phyloP scores from a whole-genome alignment of 2,329 filamentous ascomycete genomes.

The Paramyrothecium roridum region DNA sequence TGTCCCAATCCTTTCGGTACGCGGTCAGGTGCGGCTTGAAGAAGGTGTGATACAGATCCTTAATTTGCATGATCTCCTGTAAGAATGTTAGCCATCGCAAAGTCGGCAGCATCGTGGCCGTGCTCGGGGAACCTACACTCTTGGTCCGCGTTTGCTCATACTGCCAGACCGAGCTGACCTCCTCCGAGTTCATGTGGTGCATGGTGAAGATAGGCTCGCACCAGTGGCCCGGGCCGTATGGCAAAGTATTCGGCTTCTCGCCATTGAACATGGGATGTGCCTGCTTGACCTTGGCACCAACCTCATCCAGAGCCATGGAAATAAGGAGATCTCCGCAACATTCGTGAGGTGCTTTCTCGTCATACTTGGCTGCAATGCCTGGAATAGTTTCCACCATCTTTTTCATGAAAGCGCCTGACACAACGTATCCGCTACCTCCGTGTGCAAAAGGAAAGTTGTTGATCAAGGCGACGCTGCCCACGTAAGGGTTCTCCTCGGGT shows the following conservation, averaged over 20 bases:
- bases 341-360: slow-evolving; percentile 37
- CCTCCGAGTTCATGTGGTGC: slow-evolving; percentile 52
- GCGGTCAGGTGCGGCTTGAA: slow-evolving; percentile 40
- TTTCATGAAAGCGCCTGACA: slow-evolving; percentile 51
- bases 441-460: slow-evolving; percentile 48
- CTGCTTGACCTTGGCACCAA: slow-evolving; percentile 37
- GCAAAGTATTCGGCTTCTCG: slow-evolving; percentile 49
- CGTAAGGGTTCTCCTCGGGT: slow-evolving; percentile 40
- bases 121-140: slow-evolving; percentile 26
- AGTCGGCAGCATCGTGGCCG: not conserved
- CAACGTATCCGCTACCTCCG: slow-evolving; percentile 54
- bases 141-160: slow-evolving; percentile 47
- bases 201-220: slow-evolving; percentile 56
- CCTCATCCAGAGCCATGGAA: slow-evolving; percentile 43
- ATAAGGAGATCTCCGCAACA: slow-evolving; percentile 53
- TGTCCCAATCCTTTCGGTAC: slow-evolving; percentile 48
- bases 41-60: slow-evolving; percentile 47
- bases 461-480: slow-evolving; percentile 49
- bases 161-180: slow-evolving; percentile 49
- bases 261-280: slow-evolving; percentile 53
- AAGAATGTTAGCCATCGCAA: slow-evolving; percentile 11
- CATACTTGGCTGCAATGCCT: slow-evolving; percentile 42
- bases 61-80: slow-evolving; percentile 41
- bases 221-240: slow-evolving; percentile 47
- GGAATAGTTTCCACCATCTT: slow-evolving; percentile 40